Percentiles rank a stretch among this genome's conserved stretches.
Conservation (phyloP, 352 stramenopile species). For the Phytopythium mirpurense region DNA sequence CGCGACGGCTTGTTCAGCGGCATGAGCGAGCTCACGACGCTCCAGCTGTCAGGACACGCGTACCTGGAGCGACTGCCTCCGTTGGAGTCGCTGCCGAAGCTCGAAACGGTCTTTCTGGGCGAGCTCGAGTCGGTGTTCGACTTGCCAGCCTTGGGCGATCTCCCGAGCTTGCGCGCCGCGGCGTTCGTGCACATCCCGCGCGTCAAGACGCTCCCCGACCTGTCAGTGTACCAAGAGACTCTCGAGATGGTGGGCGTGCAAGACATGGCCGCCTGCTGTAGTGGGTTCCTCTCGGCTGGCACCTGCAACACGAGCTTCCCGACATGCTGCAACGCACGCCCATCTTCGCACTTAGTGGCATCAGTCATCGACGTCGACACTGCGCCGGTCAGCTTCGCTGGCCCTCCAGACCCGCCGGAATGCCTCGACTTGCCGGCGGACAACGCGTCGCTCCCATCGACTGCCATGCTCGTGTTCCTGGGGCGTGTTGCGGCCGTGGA, state of each 20-base stretch:
- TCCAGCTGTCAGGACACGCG: conserved; percentile 19
- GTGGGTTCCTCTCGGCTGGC: conserved; percentile 18
- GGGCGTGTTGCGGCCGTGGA: neutral
- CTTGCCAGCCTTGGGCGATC: conserved; percentile 7
- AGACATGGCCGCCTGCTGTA: conserved; percentile 18
- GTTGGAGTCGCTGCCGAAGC: conserved; percentile 12
- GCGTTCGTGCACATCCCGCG: conserved; percentile 14
- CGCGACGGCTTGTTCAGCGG: conserved; percentile 17
- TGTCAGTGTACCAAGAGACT: conserved; percentile 12
- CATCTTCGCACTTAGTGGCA: neutral
- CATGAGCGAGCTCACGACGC: conserved; percentile 19
- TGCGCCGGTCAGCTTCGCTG: neutral
- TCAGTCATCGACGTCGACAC: neutral
- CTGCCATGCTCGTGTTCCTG: neutral
- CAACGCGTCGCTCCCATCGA: neutral
- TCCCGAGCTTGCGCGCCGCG: conserved; percentile 14
- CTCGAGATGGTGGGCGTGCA: conserved; percentile 24
- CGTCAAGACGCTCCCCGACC: conserved; percentile 12
- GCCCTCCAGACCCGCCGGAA: too few relatives aligned
- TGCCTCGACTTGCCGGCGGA: neutral
- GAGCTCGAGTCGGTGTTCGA: conserved; percentile 14
- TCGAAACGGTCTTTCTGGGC: conserved; percentile 21
- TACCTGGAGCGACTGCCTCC: neutral
- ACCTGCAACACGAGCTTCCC: conserved; percentile 22
- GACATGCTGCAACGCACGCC: conserved; percentile 15